Evolutionary conservation across 495 filamentous ascomycete genomes (phyloP).

Genomic region (Penicillium longicatenatum): DNA sequence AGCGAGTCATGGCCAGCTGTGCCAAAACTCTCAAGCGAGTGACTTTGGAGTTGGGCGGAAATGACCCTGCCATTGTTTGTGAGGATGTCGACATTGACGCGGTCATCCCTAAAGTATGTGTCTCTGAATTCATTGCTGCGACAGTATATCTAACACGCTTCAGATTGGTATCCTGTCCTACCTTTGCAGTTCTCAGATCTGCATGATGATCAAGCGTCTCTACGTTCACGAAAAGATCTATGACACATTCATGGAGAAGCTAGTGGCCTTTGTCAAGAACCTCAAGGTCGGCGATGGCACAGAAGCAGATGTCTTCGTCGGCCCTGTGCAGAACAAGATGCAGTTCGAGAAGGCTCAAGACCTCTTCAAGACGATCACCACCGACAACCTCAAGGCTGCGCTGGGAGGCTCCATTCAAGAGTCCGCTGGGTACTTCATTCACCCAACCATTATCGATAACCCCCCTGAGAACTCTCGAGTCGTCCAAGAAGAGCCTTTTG

Average conservation of each 20-base stretch:
- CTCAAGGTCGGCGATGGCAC: constrained; percentile 51
- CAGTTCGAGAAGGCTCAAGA: constrained; percentile 58
- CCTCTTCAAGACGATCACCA: constrained; percentile 49
- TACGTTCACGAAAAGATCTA: constrained; percentile 72
- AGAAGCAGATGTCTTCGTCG: constrained; percentile 45
- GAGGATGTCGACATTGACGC: constrained; percentile 65
- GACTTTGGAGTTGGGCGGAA: constrained; percentile 65
- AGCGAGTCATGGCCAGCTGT: constrained; percentile 61
- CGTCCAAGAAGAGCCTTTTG: constrained; percentile 51
- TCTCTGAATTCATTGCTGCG: not conserved
- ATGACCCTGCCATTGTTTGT: constrained; percentile 67
- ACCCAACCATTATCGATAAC: constrained; percentile 61
- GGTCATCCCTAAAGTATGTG: constrained; percentile 53
- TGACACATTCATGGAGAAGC: constrained; percentile 55
- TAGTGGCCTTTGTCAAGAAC: constrained; percentile 56
- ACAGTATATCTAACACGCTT: not conserved
- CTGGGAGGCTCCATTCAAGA: constrained; percentile 36
- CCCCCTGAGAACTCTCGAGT: constrained; percentile 55
- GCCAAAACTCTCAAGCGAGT: constrained; percentile 63
- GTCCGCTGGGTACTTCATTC: constrained; percentile 53
- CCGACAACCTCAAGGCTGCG: constrained; percentile 46
- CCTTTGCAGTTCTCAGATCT: constrained; percentile 58
- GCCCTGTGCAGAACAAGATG: constrained; percentile 61
- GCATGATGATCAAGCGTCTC: constrained; percentile 64
- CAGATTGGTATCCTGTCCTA: constrained; percentile 48